A percentile compares a stretch with the other conserved stretches of the same genome.
Evolutionary conservation across 441 rosid species (phyloP).

Genomic region (Sinapis alba): DNA sequence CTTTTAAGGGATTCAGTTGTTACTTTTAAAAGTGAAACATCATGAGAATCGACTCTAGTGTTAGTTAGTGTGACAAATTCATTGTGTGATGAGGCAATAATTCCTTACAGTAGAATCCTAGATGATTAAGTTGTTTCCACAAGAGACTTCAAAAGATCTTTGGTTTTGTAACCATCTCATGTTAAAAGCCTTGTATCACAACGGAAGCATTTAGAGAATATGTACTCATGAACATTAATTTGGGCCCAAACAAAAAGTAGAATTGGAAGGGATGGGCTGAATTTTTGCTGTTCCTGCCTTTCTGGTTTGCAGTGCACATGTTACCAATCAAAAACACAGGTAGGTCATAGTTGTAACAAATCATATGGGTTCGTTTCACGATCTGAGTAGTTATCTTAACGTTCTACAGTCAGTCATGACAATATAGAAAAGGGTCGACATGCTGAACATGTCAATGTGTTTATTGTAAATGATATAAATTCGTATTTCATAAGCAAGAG

Average conservation of each 20-base stretch:
- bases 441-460: neutral
- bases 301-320: slow-evolving; percentile 28
- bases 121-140: neutral
- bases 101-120: neutral
- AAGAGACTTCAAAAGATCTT: neutral
- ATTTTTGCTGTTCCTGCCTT: slow-evolving; percentile 24
- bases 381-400: neutral
- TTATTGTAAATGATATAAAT: neutral
- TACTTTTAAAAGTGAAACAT: too few relatives aligned
- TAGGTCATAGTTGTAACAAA: slow-evolving; percentile 34
- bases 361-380: slow-evolving; percentile 22
- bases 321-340: slow-evolving; percentile 13
- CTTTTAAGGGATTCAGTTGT: too few relatives aligned
- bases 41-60: neutral
- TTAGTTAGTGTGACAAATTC: neutral
- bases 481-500: neutral
- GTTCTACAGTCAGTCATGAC: slow-evolving; percentile 8
- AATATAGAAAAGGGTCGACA: neutral
- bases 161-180: neutral
- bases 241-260: slow-evolving; percentile 11
- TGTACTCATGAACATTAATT: neutral
- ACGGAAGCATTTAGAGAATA: neutral
- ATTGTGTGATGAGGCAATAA: neutral
- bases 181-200: neutral
- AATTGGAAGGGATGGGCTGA: slow-evolving; percentile 13